Evolutionary conservation across 495 filamentous ascomycete genomes (phyloP).

Genomic region (Glutinoglossum americanum): DNA sequence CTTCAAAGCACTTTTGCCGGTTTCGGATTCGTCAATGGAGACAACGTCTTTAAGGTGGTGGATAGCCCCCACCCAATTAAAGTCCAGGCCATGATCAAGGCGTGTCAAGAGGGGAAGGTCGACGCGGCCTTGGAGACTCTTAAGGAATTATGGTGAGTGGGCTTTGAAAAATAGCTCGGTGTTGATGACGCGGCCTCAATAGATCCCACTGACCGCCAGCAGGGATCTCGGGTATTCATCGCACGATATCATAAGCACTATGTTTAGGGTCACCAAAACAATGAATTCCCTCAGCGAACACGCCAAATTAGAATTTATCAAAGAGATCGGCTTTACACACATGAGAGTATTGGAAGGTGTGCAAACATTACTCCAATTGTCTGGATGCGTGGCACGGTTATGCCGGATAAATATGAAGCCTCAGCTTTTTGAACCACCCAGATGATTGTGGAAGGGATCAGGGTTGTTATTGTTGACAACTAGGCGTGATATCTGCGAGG

Average conservation of each 20-base stretch:
- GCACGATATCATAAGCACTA: slow-evolving; percentile 94
- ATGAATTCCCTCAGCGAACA: slow-evolving; percentile 78
- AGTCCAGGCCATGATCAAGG: slow-evolving; percentile 95
- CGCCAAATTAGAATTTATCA: slow-evolving; percentile 85
- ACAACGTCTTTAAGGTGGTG: slow-evolving; percentile 97
- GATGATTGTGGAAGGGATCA: background rate
- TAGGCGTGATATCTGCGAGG: background rate
- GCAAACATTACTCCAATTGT: slow-evolving; percentile 80
- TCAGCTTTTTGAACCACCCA: slow-evolving; percentile 45
- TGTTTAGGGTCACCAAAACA: slow-evolving; percentile 97
- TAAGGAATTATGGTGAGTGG: slow-evolving; percentile 63
- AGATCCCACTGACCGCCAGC: background rate
- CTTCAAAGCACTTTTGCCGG: slow-evolving; percentile 88
- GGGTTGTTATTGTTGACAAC: background rate
- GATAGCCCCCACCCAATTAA: slow-evolving; percentile 95
- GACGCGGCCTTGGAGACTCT: slow-evolving; percentile 70
- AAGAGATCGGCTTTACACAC: slow-evolving; percentile 96
- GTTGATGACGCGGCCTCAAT: background rate
- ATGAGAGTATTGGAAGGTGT: slow-evolving; percentile 97
- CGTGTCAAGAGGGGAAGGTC: slow-evolving; percentile 77
- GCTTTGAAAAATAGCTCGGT: background rate
- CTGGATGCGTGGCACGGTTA: slow-evolving; percentile 72
- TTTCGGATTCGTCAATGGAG: slow-evolving; percentile 88
- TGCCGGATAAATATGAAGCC: slow-evolving; percentile 92
- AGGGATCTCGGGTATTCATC: slow-evolving; percentile 76